phyloP scores from a whole-genome alignment of 139 green algal genomes.

The Closterium sp. region DNA sequence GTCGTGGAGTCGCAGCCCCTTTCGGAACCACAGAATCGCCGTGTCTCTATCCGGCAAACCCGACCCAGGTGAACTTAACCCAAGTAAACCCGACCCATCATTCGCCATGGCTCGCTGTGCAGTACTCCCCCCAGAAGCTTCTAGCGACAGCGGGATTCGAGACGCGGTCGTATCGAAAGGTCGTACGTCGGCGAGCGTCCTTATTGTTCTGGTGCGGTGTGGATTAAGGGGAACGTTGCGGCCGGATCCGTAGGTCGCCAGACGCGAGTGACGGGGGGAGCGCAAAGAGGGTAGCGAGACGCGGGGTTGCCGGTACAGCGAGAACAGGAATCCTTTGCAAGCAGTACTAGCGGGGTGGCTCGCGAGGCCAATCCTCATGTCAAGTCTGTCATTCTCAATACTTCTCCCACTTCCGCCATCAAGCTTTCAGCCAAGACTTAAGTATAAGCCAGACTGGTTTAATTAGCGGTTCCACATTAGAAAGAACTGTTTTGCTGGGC shows the following conservation, averaged over 20 bases:
- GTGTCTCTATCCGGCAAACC: not conserved
- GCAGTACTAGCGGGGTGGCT: no score
- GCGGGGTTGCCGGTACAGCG: not conserved
- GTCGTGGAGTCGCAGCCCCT: constrained; percentile 43
- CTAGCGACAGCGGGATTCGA: not conserved
- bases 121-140: not conserved
- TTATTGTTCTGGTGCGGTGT: not conserved
- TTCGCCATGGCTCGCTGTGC: not conserved
- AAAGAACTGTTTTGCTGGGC: no score
- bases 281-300: no score
- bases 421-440: no score
- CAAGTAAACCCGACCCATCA: not conserved
- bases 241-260: not conserved
- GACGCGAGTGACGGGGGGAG: not conserved
- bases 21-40: constrained; percentile 43
- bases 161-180: not conserved
- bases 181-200: not conserved
- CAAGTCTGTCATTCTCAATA: no score
- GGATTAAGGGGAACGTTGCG: not conserved
- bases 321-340: not conserved
- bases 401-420: no score
- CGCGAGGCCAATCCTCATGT: no score
- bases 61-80: no score
- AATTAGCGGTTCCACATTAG: no score
- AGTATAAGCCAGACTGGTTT: no score